These are phyloP conservation scores for Cryphonectria parasitica DNA, from an alignment of 2,329 filamentous ascomycete genomes.

Conservation along the genomic window DNA sequence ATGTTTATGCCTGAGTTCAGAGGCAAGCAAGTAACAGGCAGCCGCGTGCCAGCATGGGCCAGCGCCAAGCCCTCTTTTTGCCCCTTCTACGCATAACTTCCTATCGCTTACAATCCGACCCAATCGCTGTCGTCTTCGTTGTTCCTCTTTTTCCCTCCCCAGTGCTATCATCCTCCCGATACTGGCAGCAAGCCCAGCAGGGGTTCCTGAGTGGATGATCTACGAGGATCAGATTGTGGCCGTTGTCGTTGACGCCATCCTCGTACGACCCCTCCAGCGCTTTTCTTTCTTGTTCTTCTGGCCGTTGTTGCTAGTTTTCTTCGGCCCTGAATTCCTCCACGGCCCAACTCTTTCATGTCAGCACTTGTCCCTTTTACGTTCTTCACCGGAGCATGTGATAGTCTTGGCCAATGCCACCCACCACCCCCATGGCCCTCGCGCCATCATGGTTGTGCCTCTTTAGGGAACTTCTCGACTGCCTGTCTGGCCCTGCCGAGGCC, in stretches of 20 bases:
- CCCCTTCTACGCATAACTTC: neutral
- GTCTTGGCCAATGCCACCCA: neutral
- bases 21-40: no score
- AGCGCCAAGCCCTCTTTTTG: neutral
- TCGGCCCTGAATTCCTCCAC: no score
- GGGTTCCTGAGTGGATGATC: no score
- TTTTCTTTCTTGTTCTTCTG: no score
- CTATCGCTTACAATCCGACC: neutral
- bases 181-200: neutral
- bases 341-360: neutral
- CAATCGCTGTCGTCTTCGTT: neutral
- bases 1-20: neutral
- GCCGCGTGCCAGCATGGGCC: neutral
- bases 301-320: no score
- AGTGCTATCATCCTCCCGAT: neutral
- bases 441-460: neutral
- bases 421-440: neutral
- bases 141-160: no score
- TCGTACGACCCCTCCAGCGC: neutral
- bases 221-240: neutral
- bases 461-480: neutral
- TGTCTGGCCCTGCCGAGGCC: neutral
- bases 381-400: neutral
- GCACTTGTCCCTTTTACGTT: neutral
- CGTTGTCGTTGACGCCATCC: neutral